Evolutionary conservation across 1,139 yeast genomes (phyloP), one percentile per base, ranked within the genome.

Genomic region (Candida albicans): DNA sequence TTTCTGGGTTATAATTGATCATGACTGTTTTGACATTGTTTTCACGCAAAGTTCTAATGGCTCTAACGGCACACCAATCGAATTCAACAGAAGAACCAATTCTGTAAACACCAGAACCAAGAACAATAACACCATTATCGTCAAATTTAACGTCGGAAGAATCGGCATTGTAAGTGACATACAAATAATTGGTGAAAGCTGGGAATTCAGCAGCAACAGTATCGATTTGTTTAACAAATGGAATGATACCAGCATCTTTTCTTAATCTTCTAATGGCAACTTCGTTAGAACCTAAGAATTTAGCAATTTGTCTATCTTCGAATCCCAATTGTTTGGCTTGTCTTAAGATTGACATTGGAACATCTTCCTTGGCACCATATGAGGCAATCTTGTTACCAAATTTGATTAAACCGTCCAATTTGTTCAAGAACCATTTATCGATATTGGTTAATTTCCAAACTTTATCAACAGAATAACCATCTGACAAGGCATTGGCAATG

Each of bases 141-240:
- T 87, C 80, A 61, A 93, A 93, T 35, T 73, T 78, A 46, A 93
- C 84, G 67, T 93, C 99, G 55, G 86, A 85, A 41, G 81, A 77
- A 42, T 89, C 79, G 44, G 97, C 99, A 62, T 91, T 93, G 70
- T 93, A 93, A 40, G 99, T 93, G 46, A 96, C 88, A 80, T 93
- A 93, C 57, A 93, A 78, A 68, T 93, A 93, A 75, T 93, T 93
- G 47, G 99, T 93, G 61, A 83, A 78, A 35, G 99, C 99, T 40
- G 99, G 99, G 82, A 93, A 93, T 68, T 93, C 99, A 45, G 99
- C 99, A 48, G 99, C 99, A 55, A 93, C 77, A 41, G 99, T 93
- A 66, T 93, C 99, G 60, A 93, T 93, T 70, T 89, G 87, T 79
- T 93, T 93, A 54, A 93, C 99, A 64, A 87, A 90, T 55, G 99